phyloP scores from a whole-genome alignment of 495 filamentous ascomycete genomes.

The Mytilinidion resinicola region DNA sequence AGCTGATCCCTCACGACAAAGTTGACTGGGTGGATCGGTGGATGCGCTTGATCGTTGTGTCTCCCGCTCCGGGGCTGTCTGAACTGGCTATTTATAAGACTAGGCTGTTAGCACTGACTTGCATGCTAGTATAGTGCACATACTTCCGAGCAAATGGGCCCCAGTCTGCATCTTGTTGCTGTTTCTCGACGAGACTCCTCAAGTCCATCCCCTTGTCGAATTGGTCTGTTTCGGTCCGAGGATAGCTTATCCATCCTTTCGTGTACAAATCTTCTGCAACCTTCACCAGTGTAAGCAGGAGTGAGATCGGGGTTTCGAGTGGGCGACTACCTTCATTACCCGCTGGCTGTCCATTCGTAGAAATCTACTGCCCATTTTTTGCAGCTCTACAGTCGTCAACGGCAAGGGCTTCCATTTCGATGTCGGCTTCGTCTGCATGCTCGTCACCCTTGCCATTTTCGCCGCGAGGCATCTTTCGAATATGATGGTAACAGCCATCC shows the following conservation, averaged over 20 bases:
- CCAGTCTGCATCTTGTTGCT: conserved; percentile 69
- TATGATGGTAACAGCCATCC: conserved; percentile 70
- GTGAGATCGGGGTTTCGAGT: too few species aligned
- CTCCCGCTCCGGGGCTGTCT: conserved; percentile 72
- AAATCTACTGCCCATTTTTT: conserved; percentile 87
- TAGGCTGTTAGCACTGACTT: conserved; percentile 18
- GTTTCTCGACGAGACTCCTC: conserved; percentile 72
- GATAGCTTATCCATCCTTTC: conserved; percentile 94
- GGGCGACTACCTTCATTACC: conserved; percentile 62
- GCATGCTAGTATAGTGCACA: background rate
- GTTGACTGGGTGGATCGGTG: conserved; percentile 89
- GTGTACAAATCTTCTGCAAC: conserved; percentile 85
- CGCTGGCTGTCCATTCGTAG: conserved; percentile 76
- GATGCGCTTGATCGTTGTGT: conserved; percentile 93
- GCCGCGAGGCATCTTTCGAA: conserved; percentile 77
- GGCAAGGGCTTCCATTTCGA: conserved; percentile 92
- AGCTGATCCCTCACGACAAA: conserved; percentile 61
- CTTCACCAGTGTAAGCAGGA: conserved; percentile 24
- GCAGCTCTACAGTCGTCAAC: conserved; percentile 95
- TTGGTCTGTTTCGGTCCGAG: conserved; percentile 92
- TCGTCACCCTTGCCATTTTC: conserved; percentile 71
- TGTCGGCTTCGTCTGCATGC: conserved; percentile 81
- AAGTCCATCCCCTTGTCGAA: conserved; percentile 91
- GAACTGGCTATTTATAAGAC: conserved; percentile 71
- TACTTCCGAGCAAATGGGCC: conserved; percentile 71